Conservation (phyloP, 1,284 basidiomycete genomes). For the Pseudozyma sp. region DNA sequence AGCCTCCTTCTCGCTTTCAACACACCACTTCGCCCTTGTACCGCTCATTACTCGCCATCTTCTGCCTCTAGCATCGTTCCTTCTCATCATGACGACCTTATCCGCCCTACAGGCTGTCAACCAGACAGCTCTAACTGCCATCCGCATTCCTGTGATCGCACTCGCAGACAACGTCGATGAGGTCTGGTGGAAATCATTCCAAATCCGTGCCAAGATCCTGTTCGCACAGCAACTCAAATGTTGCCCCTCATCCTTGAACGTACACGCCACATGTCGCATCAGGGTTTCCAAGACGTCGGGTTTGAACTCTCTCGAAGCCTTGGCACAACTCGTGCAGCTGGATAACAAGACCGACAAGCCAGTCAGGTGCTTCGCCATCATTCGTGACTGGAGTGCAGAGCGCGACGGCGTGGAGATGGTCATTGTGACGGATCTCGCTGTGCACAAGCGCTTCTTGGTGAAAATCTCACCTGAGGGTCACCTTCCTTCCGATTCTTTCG, state of each 20-base stretch:
- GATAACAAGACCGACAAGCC: not conserved
- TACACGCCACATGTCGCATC: not conserved
- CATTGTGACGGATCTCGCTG: not conserved
- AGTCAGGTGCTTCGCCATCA: not conserved
- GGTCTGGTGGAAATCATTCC: not conserved
- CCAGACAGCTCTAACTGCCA: not conserved
- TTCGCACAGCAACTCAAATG: slow-evolving; percentile 1
- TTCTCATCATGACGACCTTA: not conserved
- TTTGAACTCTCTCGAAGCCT: not conserved
- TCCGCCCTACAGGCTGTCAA: not conserved
- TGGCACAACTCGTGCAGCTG: not conserved
- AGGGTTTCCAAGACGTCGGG: not conserved
- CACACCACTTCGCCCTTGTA: no score
- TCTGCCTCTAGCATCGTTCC: no score
- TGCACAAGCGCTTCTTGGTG: not conserved
- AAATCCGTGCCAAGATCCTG: not conserved
- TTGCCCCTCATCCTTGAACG: not conserved
- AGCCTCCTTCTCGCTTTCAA: no score
- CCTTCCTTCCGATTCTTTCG: not conserved
- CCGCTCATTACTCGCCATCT: no score
- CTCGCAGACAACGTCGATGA: not conserved
- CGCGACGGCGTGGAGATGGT: not conserved
- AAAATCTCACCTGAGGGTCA: not conserved
- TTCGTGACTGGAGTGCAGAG: not conserved
- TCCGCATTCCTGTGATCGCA: not conserved